Conservation (phyloP, 805 yeast species). For the Myxozyma geophila region DNA sequence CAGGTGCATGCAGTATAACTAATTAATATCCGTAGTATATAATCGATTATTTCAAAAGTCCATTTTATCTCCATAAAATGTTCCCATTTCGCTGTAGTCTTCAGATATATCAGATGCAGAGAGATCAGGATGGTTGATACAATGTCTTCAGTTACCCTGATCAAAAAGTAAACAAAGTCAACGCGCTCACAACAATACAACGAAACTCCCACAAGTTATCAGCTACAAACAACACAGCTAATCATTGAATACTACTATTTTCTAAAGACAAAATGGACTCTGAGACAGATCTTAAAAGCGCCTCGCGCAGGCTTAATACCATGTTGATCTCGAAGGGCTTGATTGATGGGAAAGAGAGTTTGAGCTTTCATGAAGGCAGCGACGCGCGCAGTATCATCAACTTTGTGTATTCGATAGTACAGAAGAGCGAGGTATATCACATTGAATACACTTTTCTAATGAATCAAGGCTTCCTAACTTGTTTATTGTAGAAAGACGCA, state of each 20-base stretch:
- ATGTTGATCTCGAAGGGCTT: conserved; percentile 29
- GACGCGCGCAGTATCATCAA: conserved; percentile 31
- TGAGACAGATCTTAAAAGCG: conserved; percentile 32
- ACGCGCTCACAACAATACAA: neutral
- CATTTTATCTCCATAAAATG: neutral
- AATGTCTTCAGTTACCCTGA: neutral
- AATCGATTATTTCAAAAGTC: too few species aligned
- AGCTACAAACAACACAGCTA: neutral
- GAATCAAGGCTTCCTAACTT: too few species aligned
- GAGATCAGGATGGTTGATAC: neutral
- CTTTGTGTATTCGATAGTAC: conserved; percentile 26
- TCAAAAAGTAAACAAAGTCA: conserved; percentile 3
- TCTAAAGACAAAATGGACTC: conserved; percentile 24
- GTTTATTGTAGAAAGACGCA: conserved; percentile 24
- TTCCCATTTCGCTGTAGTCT: neutral
- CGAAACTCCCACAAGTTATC: neutral
- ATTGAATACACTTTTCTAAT: neutral
- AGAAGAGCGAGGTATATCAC: conserved; percentile 20
- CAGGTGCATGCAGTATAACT: too few species aligned
- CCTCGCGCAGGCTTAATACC: conserved; percentile 28
- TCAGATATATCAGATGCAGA: neutral
- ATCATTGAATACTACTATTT: neutral
- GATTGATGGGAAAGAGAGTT: conserved; percentile 2
- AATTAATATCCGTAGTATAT: too few species aligned
- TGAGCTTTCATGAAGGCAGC: conserved; percentile 20